Percentiles rank a stretch among this genome's conserved stretches.
Evolutionary conservation across 768 basidiomycete genomes (phyloP).

Genomic region (Saitozyma sp.): DNA sequence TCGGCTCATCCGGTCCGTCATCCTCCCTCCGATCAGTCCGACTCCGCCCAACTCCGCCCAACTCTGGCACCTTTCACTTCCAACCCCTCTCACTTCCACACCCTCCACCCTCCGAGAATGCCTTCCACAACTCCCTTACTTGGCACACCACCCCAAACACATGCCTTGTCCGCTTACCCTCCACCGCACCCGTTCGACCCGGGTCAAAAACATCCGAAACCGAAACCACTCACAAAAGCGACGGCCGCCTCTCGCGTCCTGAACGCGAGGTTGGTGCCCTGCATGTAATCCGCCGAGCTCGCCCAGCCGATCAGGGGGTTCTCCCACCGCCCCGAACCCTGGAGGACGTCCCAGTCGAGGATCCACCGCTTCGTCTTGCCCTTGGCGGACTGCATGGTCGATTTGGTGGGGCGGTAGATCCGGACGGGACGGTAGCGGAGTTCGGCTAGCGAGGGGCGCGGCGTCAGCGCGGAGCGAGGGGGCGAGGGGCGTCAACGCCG

Average conservation of each 20-base stretch:
- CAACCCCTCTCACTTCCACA: too few species aligned
- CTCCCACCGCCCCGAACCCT: slow-evolving; percentile 90
- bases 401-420: slow-evolving; percentile 88
- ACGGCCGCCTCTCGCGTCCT: slow-evolving; percentile 83
- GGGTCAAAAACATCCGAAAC: neutral
- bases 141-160: neutral
- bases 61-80: too few species aligned
- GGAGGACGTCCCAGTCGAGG: slow-evolving; percentile 90
- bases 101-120: too few species aligned
- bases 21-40: too few species aligned
- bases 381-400: slow-evolving; percentile 91
- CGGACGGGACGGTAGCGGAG: slow-evolving; percentile 83
- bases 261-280: slow-evolving; percentile 82
- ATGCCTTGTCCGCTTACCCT: neutral
- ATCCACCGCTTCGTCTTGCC: slow-evolving; percentile 86
- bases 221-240: slow-evolving; percentile 61
- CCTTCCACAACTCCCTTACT: neutral
- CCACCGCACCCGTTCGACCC: neutral
- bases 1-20: too few species aligned
- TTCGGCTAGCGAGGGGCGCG: too few species aligned
- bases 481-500: too few species aligned
- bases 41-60: too few species aligned
- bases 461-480: neutral
- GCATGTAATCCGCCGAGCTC: slow-evolving; percentile 96
- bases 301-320: slow-evolving; percentile 98